Evolutionary conservation across 345 rosid species (phyloP).

Genomic region (Lagerstroemia speciosa): DNA sequence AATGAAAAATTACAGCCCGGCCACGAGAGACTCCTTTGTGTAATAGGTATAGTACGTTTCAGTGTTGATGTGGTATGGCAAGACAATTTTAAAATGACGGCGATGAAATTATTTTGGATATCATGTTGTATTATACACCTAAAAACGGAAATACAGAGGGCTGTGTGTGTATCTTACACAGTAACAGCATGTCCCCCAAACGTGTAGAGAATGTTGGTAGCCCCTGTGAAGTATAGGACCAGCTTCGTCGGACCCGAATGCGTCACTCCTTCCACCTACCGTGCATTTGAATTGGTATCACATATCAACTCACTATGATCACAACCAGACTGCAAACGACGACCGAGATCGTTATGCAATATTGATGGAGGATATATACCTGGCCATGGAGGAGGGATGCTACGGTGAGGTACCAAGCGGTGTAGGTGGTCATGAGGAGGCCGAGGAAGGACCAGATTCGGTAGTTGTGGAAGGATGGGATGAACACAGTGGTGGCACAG

Average conservation of each 20-base stretch:
- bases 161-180: conserved; percentile 88
- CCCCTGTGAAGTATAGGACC: conserved; percentile 94
- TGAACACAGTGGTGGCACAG: conserved; percentile 95
- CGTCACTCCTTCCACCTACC: conserved; percentile 74
- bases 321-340: not conserved
- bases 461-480: conserved; percentile 97
- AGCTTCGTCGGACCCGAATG: conserved; percentile 87
- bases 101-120: too few relatives aligned
- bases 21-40: too few relatives aligned
- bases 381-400: conserved; percentile 96
- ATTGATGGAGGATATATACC: conserved; percentile 21
- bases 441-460: conserved; percentile 99
- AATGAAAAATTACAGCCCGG: too few relatives aligned
- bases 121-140: too few relatives aligned
- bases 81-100: too few relatives aligned
- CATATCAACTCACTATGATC: not conserved
- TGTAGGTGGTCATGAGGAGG: conserved; percentile 94
- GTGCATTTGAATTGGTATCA: too few relatives aligned
- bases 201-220: conserved; percentile 99
- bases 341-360: too few relatives aligned
- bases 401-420: conserved; percentile 95
- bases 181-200: conserved; percentile 99
- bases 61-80: too few relatives aligned
- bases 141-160: too few relatives aligned
- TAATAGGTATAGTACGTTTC: too few relatives aligned